These are phyloP conservation scores for Aspergillus cristatus DNA, from an alignment of 495 filamentous ascomycete genomes.

Conservation along the genomic window DNA sequence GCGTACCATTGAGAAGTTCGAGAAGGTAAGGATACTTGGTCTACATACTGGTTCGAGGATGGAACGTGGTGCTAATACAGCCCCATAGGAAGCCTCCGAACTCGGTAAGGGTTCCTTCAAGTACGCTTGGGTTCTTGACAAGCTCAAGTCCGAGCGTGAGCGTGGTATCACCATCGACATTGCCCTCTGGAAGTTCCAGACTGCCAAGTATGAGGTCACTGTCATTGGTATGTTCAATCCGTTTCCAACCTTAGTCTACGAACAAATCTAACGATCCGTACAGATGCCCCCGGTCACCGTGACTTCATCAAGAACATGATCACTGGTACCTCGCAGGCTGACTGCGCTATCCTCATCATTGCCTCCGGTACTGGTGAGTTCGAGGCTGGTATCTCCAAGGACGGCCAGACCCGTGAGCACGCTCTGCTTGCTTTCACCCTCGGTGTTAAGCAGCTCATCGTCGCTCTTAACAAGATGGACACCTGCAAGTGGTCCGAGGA, in stretches of 20 bases:
- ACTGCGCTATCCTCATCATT: constrained; percentile 99
- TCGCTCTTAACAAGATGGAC: constrained; percentile 99
- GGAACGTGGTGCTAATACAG: constrained; percentile 25
- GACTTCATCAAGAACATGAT: constrained; percentile 99
- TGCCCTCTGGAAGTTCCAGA: constrained; percentile 99
- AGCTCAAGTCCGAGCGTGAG: constrained; percentile 99
- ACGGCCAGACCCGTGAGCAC: constrained; percentile 99
- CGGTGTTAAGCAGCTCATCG: constrained; percentile 99
- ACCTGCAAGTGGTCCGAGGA: constrained; percentile 96
- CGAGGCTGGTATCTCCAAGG: constrained; percentile 99
- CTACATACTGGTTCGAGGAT: constrained; percentile 2
- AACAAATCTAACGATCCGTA: constrained; percentile 10
- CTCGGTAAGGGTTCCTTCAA: constrained; percentile 99
- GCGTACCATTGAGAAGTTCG: constrained; percentile 99
- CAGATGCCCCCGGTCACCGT: constrained; percentile 98
- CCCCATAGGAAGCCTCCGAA: constrained; percentile 85
- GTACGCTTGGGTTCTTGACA: constrained; percentile 99
- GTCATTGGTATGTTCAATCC: constrained; percentile 71
- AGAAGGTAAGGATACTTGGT: constrained; percentile 61
- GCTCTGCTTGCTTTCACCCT: constrained; percentile 99
- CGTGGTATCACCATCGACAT: constrained; percentile 99
- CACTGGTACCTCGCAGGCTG: constrained; percentile 99
- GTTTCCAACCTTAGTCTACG: not conserved
- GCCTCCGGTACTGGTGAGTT: constrained; percentile 99
- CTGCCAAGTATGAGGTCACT: constrained; percentile 95